phyloP scores from a whole-genome alignment of 2,329 filamentous ascomycete genomes.

The Trichoderma semiorbis region DNA sequence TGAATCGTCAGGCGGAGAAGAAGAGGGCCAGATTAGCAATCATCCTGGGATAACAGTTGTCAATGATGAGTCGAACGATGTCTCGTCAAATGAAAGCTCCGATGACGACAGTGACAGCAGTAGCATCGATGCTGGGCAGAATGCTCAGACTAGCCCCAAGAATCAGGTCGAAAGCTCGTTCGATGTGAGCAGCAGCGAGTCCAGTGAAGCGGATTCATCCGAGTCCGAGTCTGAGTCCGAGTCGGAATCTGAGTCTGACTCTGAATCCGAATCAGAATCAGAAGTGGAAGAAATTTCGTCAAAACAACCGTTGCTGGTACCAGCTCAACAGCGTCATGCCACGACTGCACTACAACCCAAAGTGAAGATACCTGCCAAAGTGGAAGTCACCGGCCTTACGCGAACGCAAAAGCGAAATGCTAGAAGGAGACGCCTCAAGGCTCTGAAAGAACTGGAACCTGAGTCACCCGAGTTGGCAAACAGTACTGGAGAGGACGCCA shows the following conservation, averaged over 20 bases:
- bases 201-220: conserved; percentile 21
- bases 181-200: conserved; percentile 10
- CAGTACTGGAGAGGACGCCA: conserved; percentile 11
- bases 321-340: not conserved
- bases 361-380: not conserved
- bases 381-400: conserved; percentile 35
- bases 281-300: conserved; percentile 38
- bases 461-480: conserved; percentile 21
- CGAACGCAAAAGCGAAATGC: conserved; percentile 52
- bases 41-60: not conserved
- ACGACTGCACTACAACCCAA: not conserved
- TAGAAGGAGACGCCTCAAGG: conserved; percentile 42
- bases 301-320: conserved; percentile 22
- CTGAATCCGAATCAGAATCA: conserved; percentile 28
- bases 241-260: conserved; percentile 26
- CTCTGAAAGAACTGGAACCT: conserved; percentile 16
- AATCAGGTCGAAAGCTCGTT: not conserved
- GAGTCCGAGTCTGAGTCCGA: conserved; percentile 22
- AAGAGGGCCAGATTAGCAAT: not conserved
- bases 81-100: not conserved
- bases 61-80: not conserved
- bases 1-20: conserved; percentile 5
- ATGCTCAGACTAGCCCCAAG: not conserved
- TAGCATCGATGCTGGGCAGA: not conserved
- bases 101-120: conserved; percentile 17